phyloP scores from a whole-genome alignment of 345 rosid genomes.

The Syzygium oleosum region DNA sequence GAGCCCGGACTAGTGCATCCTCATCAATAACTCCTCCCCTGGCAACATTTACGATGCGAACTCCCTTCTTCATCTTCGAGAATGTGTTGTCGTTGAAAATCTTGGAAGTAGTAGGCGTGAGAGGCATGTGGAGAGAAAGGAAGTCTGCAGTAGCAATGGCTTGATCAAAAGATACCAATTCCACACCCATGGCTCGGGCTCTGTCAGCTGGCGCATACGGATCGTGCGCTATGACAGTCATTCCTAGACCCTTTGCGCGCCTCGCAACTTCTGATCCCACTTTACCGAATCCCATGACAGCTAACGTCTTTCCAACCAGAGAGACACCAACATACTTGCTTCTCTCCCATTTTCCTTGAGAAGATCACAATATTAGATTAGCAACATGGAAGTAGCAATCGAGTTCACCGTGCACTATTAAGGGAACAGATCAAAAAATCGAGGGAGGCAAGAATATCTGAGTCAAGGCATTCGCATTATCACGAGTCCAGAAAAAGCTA shows the following conservation, averaged over 20 bases:
- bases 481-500: background rate
- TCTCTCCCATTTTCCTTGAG: constrained; percentile 74
- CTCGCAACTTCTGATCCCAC: constrained; percentile 87
- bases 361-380: background rate
- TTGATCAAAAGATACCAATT: constrained; percentile 65
- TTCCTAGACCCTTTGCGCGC: constrained; percentile 78
- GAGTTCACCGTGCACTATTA: background rate
- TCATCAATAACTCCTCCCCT: constrained; percentile 92
- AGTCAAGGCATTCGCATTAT: background rate
- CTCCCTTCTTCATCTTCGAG: constrained; percentile 70
- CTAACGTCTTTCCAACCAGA: constrained; percentile 67
- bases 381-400: background rate
- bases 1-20: constrained; percentile 67
- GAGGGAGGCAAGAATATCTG: background rate
- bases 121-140: constrained; percentile 79
- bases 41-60: constrained; percentile 71
- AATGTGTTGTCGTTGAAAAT: constrained; percentile 59
- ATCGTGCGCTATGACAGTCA: constrained; percentile 78
- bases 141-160: constrained; percentile 69
- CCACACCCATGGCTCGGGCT: constrained; percentile 78
- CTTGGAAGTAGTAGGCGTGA: constrained; percentile 51
- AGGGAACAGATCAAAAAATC: background rate
- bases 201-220: constrained; percentile 81
- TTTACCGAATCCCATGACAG: constrained; percentile 87
- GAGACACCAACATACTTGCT: constrained; percentile 83